Evolutionary conservation across 345 rosid species (phyloP), one percentile per base, ranked within the genome.

Genomic region (Angophora floribunda): DNA sequence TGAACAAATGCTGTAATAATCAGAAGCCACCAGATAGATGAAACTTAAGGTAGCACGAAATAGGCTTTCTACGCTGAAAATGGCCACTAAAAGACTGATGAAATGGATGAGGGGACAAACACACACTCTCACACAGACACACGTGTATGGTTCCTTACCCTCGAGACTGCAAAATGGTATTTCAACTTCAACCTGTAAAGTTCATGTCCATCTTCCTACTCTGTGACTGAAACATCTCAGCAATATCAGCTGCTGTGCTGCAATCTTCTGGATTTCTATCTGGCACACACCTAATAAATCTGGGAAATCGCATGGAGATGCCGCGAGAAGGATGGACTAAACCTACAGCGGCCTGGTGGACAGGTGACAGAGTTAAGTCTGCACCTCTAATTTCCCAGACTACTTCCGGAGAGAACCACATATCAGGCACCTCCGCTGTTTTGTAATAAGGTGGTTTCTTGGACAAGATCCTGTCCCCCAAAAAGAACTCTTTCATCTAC

Each of bases 361-460:
- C 97, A 3, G 97, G 99, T 9, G 97, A 97, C n/a, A 97, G 87
- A 16, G 98, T 96, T 41, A 97, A 93, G 89, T 97, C 98, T 24
- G 99, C 98, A 51, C 97, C 98, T 90, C 94, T 93, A 85, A 96
- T 93, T 92, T 93, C 97, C 99, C 99, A 97, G 24, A 96, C 97
- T 41, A 92, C 90, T 88, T 94, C 96, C 9, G 97, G 91, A 10
- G 95, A 70, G 90, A 97, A 95, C 99, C 99, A 96, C 94, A 94
- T 89, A 86, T 96, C 97, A 6, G 99, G 97, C 57, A 87, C 93
- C 94, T 97, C 99, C 12, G 89, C 93, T 36, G 99, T 97, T 87
- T 91, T 91, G 88, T 96, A 97, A 91, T 96, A 97, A 28, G 94
- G 89, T 12, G 97, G 97, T 88, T 93, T 96, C 89, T 93, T 96